phyloP scores from a whole-genome alignment of 1,139 yeast genomes.

The Sugiyamaella japonica region DNA sequence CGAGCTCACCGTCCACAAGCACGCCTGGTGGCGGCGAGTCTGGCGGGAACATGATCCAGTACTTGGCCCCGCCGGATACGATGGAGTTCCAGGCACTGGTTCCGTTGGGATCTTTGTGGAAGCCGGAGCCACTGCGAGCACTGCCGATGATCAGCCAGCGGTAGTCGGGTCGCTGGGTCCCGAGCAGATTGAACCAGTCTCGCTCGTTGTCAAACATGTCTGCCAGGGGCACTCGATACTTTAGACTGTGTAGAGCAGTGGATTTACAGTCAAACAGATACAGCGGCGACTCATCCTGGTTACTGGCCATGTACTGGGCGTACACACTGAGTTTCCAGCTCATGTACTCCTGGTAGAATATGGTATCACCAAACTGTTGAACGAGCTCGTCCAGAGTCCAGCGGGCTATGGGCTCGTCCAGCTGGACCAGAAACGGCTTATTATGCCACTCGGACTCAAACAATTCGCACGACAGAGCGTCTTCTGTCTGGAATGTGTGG shows the following conservation, averaged over 20 bases:
- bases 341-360: conserved; percentile 81
- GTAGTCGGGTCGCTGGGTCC: conserved; percentile 67
- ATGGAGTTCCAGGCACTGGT: conserved; percentile 92
- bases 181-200: conserved; percentile 41
- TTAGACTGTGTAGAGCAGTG: conserved; percentile 31
- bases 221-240: conserved; percentile 57
- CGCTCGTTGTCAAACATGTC: conserved; percentile 41
- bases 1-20: conserved; percentile 62
- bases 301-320: conserved; percentile 57
- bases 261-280: conserved; percentile 72
- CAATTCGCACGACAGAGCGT: conserved; percentile 44
- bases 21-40: conserved; percentile 81
- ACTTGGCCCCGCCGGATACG: conserved; percentile 55
- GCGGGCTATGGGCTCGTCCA: conserved; percentile 44
- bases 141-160: conserved; percentile 91
- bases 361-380: conserved; percentile 55
- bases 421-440: conserved; percentile 66
- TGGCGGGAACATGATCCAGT: conserved; percentile 91
- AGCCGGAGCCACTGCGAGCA: conserved; percentile 76
- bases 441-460: conserved; percentile 53
- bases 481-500: conserved; percentile 26
- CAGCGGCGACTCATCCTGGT: conserved; percentile 77
- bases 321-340: conserved; percentile 71
- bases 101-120: conserved; percentile 89
- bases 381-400: conserved; percentile 60